phyloP scores from a whole-genome alignment of 805 yeast species.

The Naumovozyma castellii region DNA sequence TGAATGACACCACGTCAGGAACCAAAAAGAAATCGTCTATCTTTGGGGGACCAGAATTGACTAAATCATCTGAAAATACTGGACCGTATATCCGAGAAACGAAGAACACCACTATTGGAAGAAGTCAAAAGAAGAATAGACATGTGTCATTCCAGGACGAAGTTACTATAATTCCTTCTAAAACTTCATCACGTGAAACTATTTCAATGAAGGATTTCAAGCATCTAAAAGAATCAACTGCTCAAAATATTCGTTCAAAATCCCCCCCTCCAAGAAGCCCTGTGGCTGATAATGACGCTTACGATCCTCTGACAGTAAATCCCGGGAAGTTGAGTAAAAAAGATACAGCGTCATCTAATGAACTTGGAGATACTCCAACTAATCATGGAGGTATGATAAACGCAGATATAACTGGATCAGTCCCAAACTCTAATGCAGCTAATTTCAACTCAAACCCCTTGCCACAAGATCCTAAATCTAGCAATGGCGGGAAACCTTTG shows the following conservation, averaged over 20 bases:
- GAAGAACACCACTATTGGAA: constrained; percentile 5
- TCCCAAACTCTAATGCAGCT: too few species aligned
- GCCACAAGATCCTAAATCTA: too few species aligned
- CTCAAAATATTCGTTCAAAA: background rate
- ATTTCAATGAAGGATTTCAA: background rate
- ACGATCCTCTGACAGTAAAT: constrained; percentile 3
- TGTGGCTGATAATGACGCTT: constrained; percentile 10
- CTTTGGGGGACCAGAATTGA: constrained; percentile 20
- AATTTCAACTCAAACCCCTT: too few species aligned
- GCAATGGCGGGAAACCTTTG: too few species aligned
- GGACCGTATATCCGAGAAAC: constrained; percentile 13
- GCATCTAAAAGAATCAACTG: constrained; percentile 2
- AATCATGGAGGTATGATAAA: too few species aligned
- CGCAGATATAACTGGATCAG: too few species aligned
- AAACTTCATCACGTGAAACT: background rate
- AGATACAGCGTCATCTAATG: too few species aligned
- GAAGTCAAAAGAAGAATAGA: constrained; percentile 3
- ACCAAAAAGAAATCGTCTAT: constrained; percentile 27
- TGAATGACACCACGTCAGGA: constrained; percentile 7
- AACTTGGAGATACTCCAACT: too few species aligned
- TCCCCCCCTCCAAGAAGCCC: background rate
- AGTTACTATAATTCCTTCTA: constrained; percentile 7
- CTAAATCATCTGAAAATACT: constrained; percentile 3
- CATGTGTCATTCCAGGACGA: constrained; percentile 21
- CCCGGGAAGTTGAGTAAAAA: constrained; percentile 1